Evolutionary conservation across 2,329 filamentous ascomycete species (phyloP).

Genomic region (Colletotrichum brevisporum): DNA sequence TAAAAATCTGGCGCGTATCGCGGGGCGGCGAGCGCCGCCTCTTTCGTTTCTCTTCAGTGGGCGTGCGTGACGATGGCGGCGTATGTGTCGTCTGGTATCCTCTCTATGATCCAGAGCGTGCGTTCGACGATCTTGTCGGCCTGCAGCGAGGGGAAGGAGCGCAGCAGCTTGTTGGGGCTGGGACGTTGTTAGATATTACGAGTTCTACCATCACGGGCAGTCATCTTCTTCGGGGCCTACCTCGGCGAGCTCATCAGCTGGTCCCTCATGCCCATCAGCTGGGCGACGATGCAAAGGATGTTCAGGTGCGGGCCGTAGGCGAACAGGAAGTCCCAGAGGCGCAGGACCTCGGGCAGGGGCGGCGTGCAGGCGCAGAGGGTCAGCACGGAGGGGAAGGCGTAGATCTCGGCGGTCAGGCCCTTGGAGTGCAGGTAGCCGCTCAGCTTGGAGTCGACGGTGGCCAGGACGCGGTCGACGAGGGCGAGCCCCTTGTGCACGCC

Average conservation of each 20-base stretch:
- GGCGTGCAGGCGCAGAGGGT: slow-evolving; percentile 97
- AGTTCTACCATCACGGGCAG: not conserved
- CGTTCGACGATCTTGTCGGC: slow-evolving; percentile 87
- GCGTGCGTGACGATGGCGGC: slow-evolving; percentile 91
- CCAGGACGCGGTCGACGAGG: slow-evolving; percentile 91
- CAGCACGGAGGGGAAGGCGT: slow-evolving; percentile 94
- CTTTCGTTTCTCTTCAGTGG: slow-evolving; percentile 46
- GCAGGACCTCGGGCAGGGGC: slow-evolving; percentile 90
- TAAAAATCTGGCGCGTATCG: too few relatives aligned
- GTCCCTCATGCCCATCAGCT: slow-evolving; percentile 89
- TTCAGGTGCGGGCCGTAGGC: slow-evolving; percentile 96
- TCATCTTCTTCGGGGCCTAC: slow-evolving; percentile 62
- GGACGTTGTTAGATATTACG: slow-evolving; percentile 16
- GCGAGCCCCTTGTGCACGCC: slow-evolving; percentile 94
- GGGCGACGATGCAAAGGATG: slow-evolving; percentile 95
- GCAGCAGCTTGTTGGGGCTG: slow-evolving; percentile 93
- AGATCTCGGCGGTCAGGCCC: slow-evolving; percentile 92
- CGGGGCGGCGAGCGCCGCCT: too few relatives aligned
- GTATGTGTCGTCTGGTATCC: slow-evolving; percentile 92
- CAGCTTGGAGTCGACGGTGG: slow-evolving; percentile 91
- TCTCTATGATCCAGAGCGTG: slow-evolving; percentile 87
- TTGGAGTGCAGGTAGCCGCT: slow-evolving; percentile 87
- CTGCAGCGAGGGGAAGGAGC: slow-evolving; percentile 87
- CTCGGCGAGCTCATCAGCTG: slow-evolving; percentile 87
- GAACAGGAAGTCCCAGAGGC: slow-evolving; percentile 97